Base-by-base conservation (phyloP, 2,329 filamentous ascomycete species). In the Pezicula rhizophila region DNA sequence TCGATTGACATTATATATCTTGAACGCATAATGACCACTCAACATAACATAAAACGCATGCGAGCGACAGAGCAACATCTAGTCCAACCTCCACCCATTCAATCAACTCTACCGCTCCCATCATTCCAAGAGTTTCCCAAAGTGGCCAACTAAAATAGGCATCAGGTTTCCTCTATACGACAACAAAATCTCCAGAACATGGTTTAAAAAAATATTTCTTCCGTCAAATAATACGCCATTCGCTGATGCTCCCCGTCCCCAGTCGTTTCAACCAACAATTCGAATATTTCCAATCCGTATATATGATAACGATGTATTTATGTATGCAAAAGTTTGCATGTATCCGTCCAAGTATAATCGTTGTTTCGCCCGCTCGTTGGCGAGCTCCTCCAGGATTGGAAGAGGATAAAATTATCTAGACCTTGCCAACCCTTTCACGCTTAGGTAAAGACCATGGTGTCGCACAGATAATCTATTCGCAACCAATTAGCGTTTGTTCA, bases 381-480 rank as follows among this genome's bases (percentile, higher is more conserved):
- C 18, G 7, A 38, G 3, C n/a, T 15, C 18, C n/a, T 38, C 35
- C 35, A 12, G 35, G 35, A 15, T 25, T 42, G 40, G 40, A n/a
- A 15, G 11, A 42, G 18, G 20, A 11, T n/a, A 8, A 15, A 14
- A 11, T 26, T 14, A 34, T 53, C 49, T 62, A 62, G 37, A 61
- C 62, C 38, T 63, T 63, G 35, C 59, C 58, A 17, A 45, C 17
- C 11, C 50, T 40, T 20, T 45, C 14, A 26, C 60, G 48, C 20
- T 52, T 55, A 23, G 62, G 62, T 14, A 63, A 48, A n/a, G 53
- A 57, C 62, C 62, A 64, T 40, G 60, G 59, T 25, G 55, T 55
- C 20, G 49, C 57, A 15, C 58, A 57, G 10, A 63, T 54, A 34
- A 56, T 42, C 60, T 63, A 45, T 45, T 35, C 5, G 17, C 15